These are phyloP conservation scores for Rhododendron ovatum DNA, from an alignment of 148 eudicot species.

Conservation along the genomic window DNA sequence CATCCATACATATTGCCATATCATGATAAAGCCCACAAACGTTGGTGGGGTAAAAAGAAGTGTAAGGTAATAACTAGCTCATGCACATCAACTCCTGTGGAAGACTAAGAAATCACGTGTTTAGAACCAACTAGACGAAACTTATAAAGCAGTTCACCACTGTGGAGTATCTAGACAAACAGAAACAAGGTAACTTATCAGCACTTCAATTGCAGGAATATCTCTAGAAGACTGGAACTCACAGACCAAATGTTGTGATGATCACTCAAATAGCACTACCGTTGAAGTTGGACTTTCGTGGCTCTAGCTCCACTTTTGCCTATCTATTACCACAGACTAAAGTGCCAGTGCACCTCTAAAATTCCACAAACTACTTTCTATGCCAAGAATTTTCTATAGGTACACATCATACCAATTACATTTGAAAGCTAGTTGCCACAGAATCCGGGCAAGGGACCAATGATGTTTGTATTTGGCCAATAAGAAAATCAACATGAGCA, in stretches of 20 bases:
- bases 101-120: not conserved
- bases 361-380: not conserved
- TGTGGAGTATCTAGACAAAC: not conserved
- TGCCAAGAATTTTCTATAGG: not conserved
- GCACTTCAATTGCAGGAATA: not conserved
- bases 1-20: not conserved
- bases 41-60: not conserved
- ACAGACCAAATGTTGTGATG: not conserved
- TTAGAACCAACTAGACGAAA: not conserved
- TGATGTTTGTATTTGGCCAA: not conserved
- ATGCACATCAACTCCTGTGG: not conserved
- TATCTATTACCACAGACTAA: not conserved
- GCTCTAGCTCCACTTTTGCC: not conserved
- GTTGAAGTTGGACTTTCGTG: not conserved
- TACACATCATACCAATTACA: not conserved
- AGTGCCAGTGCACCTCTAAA: not conserved
- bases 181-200: not conserved
- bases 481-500: not conserved
- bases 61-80: not conserved
- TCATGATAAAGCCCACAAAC: not conserved
- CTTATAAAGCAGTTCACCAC: not conserved
- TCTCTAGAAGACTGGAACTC: not conserved
- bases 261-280: not conserved
- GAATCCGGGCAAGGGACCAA: not conserved
- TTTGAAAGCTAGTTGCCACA: not conserved